Base-by-base conservation (phyloP, 441 rosid genomes). In the Jatropha multifida region DNA sequence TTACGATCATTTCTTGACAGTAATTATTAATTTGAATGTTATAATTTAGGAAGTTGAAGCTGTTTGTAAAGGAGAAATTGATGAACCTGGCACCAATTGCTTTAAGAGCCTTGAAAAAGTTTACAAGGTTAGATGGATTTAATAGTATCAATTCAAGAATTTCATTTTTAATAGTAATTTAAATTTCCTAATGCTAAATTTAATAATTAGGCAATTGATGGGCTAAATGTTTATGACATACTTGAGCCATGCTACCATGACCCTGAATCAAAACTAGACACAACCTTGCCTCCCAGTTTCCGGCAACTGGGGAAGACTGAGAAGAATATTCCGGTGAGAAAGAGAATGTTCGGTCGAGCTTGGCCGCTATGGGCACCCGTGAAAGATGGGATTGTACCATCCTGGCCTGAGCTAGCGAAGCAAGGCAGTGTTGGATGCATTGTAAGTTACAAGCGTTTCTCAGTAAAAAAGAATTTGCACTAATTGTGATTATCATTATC, bases 331-430 rank as follows among this genome's bases (percentile, higher is more conserved):
- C 40, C 40, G 11, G 90, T 87, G 15, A 78, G 93, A 49, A 87
- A 77, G 69, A 79, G 93, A 71, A 87, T 87, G 79, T 87, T 86
- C 13, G 93, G 93, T 7, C 89, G 93, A 41, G 93, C 91, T 38
- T 89, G 93, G 91, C 91, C 91, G 2, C 78, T 68, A 3, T 79
- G 88, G 80, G 74, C 81, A 5, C 74, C 79, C 0, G 85, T 81
- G 37, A 77, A 72, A 62, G 74, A 74, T 26, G 90, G 90, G 85
- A 7, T 67, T 68, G 44, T 61, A 5, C 65, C 65, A 61, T 61
- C 65, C 9, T 87, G 90, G 90, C 82, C 86, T 76, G 42, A 81
- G 23, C 73, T 84, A 26, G 81, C 73, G 0, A n/a, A 59, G 14
- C 65, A 49, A 8, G 52, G 18, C 42, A 62, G 71, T 27, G 79